Conservation (phyloP, 495 filamentous ascomycete genomes). For the Hypoxylon fuscum region DNA sequence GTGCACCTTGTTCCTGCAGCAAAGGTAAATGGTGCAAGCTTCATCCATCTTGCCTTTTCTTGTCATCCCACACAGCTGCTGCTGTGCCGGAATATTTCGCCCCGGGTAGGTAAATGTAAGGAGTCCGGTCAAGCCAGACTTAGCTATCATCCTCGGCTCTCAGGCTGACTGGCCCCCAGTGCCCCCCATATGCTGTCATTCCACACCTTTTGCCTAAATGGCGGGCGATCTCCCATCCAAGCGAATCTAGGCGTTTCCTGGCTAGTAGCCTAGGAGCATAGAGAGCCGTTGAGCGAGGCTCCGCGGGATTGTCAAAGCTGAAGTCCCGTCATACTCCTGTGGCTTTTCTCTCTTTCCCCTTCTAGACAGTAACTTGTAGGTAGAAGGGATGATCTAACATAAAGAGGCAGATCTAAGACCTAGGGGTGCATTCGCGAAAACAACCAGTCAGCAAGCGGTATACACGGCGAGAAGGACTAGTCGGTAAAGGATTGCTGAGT, state of each 20-base stretch:
- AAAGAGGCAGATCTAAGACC: slow-evolving; percentile 17
- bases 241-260: slow-evolving; percentile 37
- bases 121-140: slow-evolving; percentile 21
- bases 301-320: slow-evolving; percentile 31
- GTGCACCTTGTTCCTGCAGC: slow-evolving; percentile 15
- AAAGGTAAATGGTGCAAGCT: slow-evolving; percentile 11
- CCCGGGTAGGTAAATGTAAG: slow-evolving; percentile 31
- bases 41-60: slow-evolving; percentile 3
- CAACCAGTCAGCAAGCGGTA: slow-evolving; percentile 16
- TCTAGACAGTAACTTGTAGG: neutral
- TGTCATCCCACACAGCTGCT: slow-evolving; percentile 10
- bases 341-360: neutral
- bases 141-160: slow-evolving; percentile 38
- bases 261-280: slow-evolving; percentile 11
- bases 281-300: slow-evolving; percentile 28
- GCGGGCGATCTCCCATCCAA: slow-evolving; percentile 34
- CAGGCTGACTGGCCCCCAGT: slow-evolving; percentile 26
- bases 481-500: slow-evolving; percentile 26
- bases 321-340: slow-evolving; percentile 21
- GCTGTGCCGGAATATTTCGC: slow-evolving; percentile 27
- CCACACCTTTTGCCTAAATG: slow-evolving; percentile 46
- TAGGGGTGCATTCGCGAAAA: slow-evolving; percentile 25
- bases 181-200: slow-evolving; percentile 36
- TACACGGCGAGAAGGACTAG: slow-evolving; percentile 8
- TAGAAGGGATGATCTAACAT: slow-evolving; percentile 13